Conservation (phyloP, 768 basidiomycete species). For the Tephrocybe sp. region DNA sequence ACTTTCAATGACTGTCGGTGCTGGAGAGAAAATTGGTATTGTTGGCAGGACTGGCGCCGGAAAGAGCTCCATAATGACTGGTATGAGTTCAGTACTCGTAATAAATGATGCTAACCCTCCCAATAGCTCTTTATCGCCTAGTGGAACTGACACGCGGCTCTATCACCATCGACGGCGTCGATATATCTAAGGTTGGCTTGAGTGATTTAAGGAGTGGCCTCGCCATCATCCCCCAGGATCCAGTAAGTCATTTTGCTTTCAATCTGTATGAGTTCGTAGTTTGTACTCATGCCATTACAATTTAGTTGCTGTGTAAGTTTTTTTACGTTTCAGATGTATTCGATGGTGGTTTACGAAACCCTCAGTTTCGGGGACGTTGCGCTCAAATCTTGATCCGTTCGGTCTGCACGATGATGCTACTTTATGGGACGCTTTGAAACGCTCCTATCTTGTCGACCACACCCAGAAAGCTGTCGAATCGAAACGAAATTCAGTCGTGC, state of each 20-base stretch:
- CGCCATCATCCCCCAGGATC: slow-evolving; percentile 85
- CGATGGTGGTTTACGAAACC: slow-evolving; percentile 14
- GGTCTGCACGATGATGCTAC: slow-evolving; percentile 73
- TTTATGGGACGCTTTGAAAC: slow-evolving; percentile 86
- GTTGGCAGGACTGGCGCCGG: slow-evolving; percentile 89
- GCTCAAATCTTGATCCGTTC: slow-evolving; percentile 91
- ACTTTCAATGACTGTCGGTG: slow-evolving; percentile 64
- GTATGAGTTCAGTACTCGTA: slow-evolving; percentile 28
- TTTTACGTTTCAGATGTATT: background rate
- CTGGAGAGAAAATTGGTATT: slow-evolving; percentile 91
- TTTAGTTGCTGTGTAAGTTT: slow-evolving; percentile 49
- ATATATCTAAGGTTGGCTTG: slow-evolving; percentile 81
- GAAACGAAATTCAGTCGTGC: slow-evolving; percentile 13
- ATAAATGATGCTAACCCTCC: background rate
- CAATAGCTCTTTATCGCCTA: slow-evolving; percentile 71
- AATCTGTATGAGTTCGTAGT: background rate
- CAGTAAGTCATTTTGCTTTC: slow-evolving; percentile 53
- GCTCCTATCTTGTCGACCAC: slow-evolving; percentile 77
- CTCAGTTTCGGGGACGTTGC: slow-evolving; percentile 71
- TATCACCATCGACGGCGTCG: slow-evolving; percentile 80
- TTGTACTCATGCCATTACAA: background rate
- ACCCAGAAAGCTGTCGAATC: slow-evolving; percentile 25
- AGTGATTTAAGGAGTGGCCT: slow-evolving; percentile 65
- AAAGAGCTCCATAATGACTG: slow-evolving; percentile 86
- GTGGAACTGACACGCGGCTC: slow-evolving; percentile 78